Conservation (phyloP, 2,329 filamentous ascomycete genomes). For the Bipolaris sorokiniana region DNA sequence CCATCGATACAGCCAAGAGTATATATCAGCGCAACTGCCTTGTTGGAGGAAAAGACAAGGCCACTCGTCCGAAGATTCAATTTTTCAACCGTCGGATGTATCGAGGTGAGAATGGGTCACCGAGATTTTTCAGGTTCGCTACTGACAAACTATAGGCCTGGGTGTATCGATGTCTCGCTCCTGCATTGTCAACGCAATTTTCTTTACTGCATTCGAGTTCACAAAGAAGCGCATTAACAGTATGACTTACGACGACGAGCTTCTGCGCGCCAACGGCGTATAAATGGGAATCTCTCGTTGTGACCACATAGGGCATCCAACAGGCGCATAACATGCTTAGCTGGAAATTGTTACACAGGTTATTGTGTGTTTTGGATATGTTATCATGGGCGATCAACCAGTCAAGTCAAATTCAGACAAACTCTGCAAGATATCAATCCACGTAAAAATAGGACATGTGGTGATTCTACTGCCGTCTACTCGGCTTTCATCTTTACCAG, state of each 20-base stretch:
- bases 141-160: constrained; percentile 54
- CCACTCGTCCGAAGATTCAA: constrained; percentile 69
- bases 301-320: constrained; percentile 35
- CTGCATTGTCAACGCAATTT: constrained; percentile 83
- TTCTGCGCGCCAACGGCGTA: constrained; percentile 36
- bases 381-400: constrained; percentile 22
- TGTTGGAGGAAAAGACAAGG: constrained; percentile 67
- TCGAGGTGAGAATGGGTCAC: constrained; percentile 60
- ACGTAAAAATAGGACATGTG: too few species aligned
- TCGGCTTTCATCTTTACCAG: not conserved
- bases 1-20: constrained; percentile 81
- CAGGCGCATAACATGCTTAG: constrained; percentile 18
- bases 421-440: not conserved
- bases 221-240: constrained; percentile 67
- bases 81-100: constrained; percentile 83
- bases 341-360: constrained; percentile 16
- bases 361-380: constrained; percentile 14
- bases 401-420: constrained; percentile 8
- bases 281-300: constrained; percentile 15
- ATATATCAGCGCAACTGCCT: constrained; percentile 84
- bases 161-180: constrained; percentile 84
- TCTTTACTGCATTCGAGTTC: constrained; percentile 87
- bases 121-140: not conserved
- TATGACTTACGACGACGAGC: constrained; percentile 47
- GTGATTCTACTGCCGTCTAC: not conserved